Conservation (phyloP, 371 early-diverging fungal species). For the Zancudomyces culisetae region DNA sequence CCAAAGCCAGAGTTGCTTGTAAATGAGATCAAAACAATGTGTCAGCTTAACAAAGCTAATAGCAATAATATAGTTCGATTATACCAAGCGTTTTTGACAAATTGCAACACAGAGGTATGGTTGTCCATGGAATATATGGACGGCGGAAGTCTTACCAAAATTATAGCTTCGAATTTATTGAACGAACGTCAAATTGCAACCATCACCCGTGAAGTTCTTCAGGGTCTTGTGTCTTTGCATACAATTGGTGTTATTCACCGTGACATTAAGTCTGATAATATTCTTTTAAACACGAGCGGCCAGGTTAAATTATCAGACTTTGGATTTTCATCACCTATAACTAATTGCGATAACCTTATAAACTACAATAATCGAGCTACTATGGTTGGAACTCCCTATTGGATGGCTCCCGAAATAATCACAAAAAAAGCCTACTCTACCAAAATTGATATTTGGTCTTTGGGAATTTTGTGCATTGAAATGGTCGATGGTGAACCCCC, state of each 20-base stretch:
- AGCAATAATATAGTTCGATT: constrained; percentile 93
- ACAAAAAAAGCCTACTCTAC: constrained; percentile 80
- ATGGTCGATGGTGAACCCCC: constrained; percentile 89
- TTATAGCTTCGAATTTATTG: constrained; percentile 80
- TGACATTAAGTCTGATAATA: constrained; percentile 95
- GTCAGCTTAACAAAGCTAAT: constrained; percentile 54
- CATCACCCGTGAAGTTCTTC: constrained; percentile 69
- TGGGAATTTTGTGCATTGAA: constrained; percentile 91
- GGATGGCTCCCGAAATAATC: constrained; percentile 95
- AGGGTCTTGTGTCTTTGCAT: constrained; percentile 83
- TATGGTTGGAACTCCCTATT: constrained; percentile 85
- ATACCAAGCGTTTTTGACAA: constrained; percentile 70
- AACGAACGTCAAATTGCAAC: constrained; percentile 88
- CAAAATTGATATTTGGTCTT: constrained; percentile 92
- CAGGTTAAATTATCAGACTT: constrained; percentile 91
- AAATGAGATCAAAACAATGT: constrained; percentile 91
- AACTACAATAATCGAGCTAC: constrained; percentile 65
- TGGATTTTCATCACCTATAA: constrained; percentile 46
- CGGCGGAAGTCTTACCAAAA: constrained; percentile 82
- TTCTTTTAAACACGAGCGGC: constrained; percentile 67
- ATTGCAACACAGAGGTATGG: constrained; percentile 69
- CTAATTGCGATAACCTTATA: constrained; percentile 57
- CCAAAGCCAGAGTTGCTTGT: constrained; percentile 91
- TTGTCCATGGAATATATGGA: constrained; percentile 96
- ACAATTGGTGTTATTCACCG: constrained; percentile 88